A percentile compares a stretch with the other conserved stretches of the same genome.
phyloP scores from a whole-genome alignment of 2,329 filamentous ascomycete species.

The Cercospora sp. region DNA sequence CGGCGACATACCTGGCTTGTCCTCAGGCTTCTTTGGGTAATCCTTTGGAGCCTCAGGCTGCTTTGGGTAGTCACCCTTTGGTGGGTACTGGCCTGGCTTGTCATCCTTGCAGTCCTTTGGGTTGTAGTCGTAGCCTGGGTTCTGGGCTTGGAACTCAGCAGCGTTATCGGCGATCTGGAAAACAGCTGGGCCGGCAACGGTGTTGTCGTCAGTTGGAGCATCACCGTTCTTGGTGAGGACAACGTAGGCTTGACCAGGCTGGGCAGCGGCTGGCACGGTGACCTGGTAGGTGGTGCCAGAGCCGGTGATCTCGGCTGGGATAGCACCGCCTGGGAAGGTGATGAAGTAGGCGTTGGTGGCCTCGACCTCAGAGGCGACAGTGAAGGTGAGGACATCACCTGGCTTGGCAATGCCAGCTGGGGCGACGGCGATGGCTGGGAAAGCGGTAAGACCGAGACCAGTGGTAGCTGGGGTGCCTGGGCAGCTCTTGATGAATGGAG shows the following conservation, averaged over 20 bases:
- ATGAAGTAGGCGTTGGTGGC: slow-evolving; percentile 31
- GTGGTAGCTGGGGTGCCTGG: slow-evolving; percentile 50
- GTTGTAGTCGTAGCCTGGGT: slow-evolving; percentile 8
- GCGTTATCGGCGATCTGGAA: slow-evolving; percentile 25
- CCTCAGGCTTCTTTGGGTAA: too few species aligned
- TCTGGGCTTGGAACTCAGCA: slow-evolving; percentile 1
- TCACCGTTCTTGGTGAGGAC: slow-evolving; percentile 29
- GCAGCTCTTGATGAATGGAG: slow-evolving; percentile 61
- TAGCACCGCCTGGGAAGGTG: slow-evolving; percentile 28
- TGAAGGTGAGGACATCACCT: slow-evolving; percentile 28
- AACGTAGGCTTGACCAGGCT: slow-evolving; percentile 32
- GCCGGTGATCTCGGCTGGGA: slow-evolving; percentile 27
- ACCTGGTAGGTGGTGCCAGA: slow-evolving; percentile 23
- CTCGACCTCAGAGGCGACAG: slow-evolving; percentile 23
- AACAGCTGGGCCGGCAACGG: slow-evolving; percentile 35
- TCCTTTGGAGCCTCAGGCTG: neutral
- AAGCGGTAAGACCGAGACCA: slow-evolving; percentile 41
- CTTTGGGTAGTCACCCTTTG: neutral
- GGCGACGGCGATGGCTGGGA: slow-evolving; percentile 28
- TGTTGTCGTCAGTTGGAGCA: slow-evolving; percentile 32
- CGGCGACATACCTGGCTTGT: too few species aligned
- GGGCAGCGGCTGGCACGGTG: slow-evolving; percentile 24
- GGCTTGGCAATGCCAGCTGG: slow-evolving; percentile 25
- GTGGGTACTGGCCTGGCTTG: neutral
- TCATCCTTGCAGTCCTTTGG: slow-evolving; percentile 3